A percentile compares a stretch with the other conserved stretches of the same genome.
Evolutionary conservation across 2,329 filamentous ascomycete genomes (phyloP).

Genomic region (Mycosphaerella sp.): DNA sequence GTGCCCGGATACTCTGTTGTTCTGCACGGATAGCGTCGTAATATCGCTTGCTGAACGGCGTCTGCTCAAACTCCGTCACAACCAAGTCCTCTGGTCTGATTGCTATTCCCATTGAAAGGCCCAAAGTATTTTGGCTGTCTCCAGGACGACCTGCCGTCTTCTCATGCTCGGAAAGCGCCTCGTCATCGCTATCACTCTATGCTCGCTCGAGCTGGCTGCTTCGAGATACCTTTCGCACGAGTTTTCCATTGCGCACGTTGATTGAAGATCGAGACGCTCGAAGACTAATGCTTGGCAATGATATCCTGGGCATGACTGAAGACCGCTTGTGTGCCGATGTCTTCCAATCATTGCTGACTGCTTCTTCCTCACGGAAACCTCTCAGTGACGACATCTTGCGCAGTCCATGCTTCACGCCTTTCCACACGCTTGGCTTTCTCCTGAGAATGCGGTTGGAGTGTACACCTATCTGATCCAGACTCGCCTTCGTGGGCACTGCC

Average conservation of each 20-base stretch:
- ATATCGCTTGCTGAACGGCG: constrained; percentile 29
- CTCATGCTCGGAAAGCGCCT: background rate
- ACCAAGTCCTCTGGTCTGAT: constrained; percentile 15
- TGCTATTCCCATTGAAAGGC: background rate
- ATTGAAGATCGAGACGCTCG: constrained; percentile 5
- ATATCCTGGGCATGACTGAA: constrained; percentile 4
- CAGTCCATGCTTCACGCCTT: constrained; percentile 7
- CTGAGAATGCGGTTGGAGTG: background rate
- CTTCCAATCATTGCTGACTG: background rate
- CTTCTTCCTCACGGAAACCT: background rate
- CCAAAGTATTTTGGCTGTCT: background rate
- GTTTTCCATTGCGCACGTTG: constrained; percentile 11
- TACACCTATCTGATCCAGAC: background rate
- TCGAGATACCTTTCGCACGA: constrained; percentile 1
- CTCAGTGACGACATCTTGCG: constrained; percentile 10
- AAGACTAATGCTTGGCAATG: constrained; percentile 7
- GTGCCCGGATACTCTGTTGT: constrained; percentile 23
- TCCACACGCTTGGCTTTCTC: constrained; percentile 14
- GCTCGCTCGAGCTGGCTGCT: background rate
- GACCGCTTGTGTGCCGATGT: background rate
- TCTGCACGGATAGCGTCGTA: constrained; percentile 26
- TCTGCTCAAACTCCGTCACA: constrained; percentile 30
- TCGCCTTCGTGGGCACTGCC: background rate
- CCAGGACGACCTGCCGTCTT: background rate
- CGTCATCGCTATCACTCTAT: background rate